Percentiles rank a stretch among this genome's conserved stretches.
These are phyloP conservation scores for Capsicum pubescens DNA, from an alignment of 257 asterid genomes.

Conservation along the genomic window DNA sequence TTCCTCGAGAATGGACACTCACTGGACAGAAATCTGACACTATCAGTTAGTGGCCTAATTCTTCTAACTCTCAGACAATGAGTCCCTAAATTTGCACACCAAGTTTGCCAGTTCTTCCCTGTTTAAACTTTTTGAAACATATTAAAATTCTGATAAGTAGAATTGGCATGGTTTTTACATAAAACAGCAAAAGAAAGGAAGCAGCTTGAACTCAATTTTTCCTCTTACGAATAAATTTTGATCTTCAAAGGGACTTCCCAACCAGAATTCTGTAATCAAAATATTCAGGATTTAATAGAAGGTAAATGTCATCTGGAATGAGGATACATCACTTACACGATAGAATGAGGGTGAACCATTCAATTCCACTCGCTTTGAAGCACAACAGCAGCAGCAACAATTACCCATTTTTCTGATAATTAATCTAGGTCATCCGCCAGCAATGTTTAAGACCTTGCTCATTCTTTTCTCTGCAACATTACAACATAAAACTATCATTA, in stretches of 20 bases:
- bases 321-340: slow-evolving; percentile 57
- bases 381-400: slow-evolving; percentile 86
- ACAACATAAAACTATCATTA: slow-evolving; percentile 20
- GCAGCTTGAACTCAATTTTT: not conserved
- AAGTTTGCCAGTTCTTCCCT: not conserved
- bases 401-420: slow-evolving; percentile 64
- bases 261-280: not conserved
- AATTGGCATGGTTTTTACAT: not conserved
- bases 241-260: not conserved
- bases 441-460: slow-evolving; percentile 50
- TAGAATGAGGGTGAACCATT: slow-evolving; percentile 53
- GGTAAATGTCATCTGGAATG: slow-evolving; percentile 30
- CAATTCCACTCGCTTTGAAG: slow-evolving; percentile 48
- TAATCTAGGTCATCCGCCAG: slow-evolving; percentile 49
- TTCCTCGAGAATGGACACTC: not conserved
- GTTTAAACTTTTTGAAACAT: not conserved
- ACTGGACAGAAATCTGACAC: not conserved
- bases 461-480: slow-evolving; percentile 47
- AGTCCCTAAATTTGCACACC: not conserved
- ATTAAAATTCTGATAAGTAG: not conserved
- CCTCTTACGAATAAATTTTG: not conserved
- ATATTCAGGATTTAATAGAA: not conserved
- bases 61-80: not conserved
- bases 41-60: not conserved
- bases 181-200: slow-evolving; percentile 2